Evolutionary conservation across 1,284 basidiomycete species (phyloP), one percentile per base, ranked within the genome.

Genomic region (Sporisorium sorghi): DNA sequence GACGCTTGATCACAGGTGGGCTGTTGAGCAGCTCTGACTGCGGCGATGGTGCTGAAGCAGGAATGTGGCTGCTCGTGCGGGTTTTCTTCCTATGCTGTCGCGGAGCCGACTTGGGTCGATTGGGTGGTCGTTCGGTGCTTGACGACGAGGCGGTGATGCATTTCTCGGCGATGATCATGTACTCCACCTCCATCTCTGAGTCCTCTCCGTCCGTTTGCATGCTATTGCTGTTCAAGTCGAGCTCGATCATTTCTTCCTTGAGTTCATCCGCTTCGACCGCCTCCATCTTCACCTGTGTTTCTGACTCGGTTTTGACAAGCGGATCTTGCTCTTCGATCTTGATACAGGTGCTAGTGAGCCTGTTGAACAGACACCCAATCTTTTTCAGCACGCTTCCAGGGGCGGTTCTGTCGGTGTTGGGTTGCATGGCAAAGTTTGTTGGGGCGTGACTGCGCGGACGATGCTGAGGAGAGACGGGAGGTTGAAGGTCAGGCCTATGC

Each of bases 161-260:
- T 23, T 51, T 58, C 5, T 63, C 67, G 9, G 67, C 67, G 17
- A 69, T 39, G 42, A 69, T 30, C 57, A 69, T 69, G 56, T 59
- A 69, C 10, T 63, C 60, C 6, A 69, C 60, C 19, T 62, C 56
- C 21, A 69, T 32, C 35, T 68, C 66, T n/a, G 44, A 46, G 12
- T 58, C 59, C 2, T 68, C 56, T 14, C 8, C 40, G 17, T 62
- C 47, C 5, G 46, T 17, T 7, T n/a, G 23, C 9, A 6, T 24
- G 33, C 21, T 8, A 3, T 15, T 51, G 35, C n/a, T 14, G 48
- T 4, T n/a, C 4, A 30, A 19, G n/a, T 24, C 10, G 10, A 19
- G 2, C n/a, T 47, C 26, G n/a, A 15, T 5, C 26, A 15, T 21
- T 24, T 30, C 46, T 10, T 47, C 46, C 19, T 19, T 19, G 46